A percentile compares a stretch with the other conserved stretches of the same genome.
Conservation (phyloP, 345 rosid genomes). For the Camelina sativa region DNA sequence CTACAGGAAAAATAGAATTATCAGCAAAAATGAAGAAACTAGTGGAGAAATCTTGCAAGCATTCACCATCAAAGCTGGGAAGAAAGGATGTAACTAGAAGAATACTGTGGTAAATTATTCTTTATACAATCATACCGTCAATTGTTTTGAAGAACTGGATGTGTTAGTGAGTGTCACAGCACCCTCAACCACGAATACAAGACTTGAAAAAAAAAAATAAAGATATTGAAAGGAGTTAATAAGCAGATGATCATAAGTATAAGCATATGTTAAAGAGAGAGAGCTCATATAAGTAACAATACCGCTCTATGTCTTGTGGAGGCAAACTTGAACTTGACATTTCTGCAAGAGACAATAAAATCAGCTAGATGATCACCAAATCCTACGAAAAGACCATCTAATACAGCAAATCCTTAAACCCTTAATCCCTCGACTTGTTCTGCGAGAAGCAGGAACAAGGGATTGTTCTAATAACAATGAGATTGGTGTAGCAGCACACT, state of each 20-base stretch:
- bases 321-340: slow-evolving; percentile 79
- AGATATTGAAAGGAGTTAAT: slow-evolving; percentile 1
- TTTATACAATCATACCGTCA: slow-evolving; percentile 56
- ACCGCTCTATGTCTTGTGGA: slow-evolving; percentile 73
- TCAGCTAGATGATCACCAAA: slow-evolving; percentile 10
- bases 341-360: slow-evolving; percentile 55
- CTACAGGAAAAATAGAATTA: slow-evolving; percentile 46
- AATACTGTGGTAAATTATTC: neutral
- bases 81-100: slow-evolving; percentile 3
- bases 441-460: neutral
- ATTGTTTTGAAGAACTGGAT: slow-evolving; percentile 48
- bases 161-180: slow-evolving; percentile 55
- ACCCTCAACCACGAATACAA: slow-evolving; percentile 81
- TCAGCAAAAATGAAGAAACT: slow-evolving; percentile 9
- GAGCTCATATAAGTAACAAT: slow-evolving; percentile 14
- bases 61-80: slow-evolving; percentile 17
- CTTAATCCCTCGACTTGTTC: neutral
- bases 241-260: too few relatives aligned
- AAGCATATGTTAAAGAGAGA: neutral
- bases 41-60: neutral
- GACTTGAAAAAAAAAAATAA: slow-evolving; percentile 58
- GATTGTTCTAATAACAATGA: neutral
- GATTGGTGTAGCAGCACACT: slow-evolving; percentile 6
- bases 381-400: neutral
- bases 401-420: neutral